Percentiles rank a stretch among this genome's conserved stretches.
Evolutionary conservation across 2,329 filamentous ascomycete species (phyloP).

Genomic region (Chaetomiaceae sp.): DNA sequence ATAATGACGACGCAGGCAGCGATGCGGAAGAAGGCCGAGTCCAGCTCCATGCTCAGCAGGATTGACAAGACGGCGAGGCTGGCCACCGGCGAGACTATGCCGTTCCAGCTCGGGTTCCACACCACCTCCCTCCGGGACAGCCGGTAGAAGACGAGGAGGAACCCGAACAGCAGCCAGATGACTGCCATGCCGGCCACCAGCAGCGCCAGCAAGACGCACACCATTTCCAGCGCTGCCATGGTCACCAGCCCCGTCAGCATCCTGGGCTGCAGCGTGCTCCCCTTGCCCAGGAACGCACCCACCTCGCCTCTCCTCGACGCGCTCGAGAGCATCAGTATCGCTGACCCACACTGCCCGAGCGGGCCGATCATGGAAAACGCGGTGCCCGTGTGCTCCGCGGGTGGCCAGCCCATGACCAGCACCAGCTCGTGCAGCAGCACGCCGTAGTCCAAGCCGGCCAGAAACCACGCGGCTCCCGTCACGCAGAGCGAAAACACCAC

Average conservation of each 20-base stretch:
- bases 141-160: slow-evolving; percentile 4
- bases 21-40: slow-evolving; percentile 12
- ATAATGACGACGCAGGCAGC: slow-evolving; percentile 10
- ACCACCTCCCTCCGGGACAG: background rate
- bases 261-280: background rate
- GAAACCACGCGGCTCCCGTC: slow-evolving; percentile 3
- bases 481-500: slow-evolving; percentile 10
- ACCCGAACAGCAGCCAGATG: slow-evolving; percentile 9
- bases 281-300: background rate
- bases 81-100: slow-evolving; percentile 4
- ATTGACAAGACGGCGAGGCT: slow-evolving; percentile 7
- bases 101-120: slow-evolving; percentile 14
- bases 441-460: slow-evolving; percentile 5
- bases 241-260: background rate
- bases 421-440: slow-evolving; percentile 16
- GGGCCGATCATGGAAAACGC: slow-evolving; percentile 12
- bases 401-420: slow-evolving; percentile 17
- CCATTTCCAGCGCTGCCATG: slow-evolving; percentile 1
- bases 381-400: slow-evolving; percentile 4
- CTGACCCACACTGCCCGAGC: slow-evolving; percentile 11
- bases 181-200: slow-evolving; percentile 11
- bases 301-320: background rate
- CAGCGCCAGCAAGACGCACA: slow-evolving; percentile 11
- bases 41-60: slow-evolving; percentile 4
- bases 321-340: slow-evolving; percentile 9